Percentiles rank a stretch among this genome's conserved stretches.
phyloP scores from a whole-genome alignment of 2,329 filamentous ascomycete species.

The Cordyceps javanica region DNA sequence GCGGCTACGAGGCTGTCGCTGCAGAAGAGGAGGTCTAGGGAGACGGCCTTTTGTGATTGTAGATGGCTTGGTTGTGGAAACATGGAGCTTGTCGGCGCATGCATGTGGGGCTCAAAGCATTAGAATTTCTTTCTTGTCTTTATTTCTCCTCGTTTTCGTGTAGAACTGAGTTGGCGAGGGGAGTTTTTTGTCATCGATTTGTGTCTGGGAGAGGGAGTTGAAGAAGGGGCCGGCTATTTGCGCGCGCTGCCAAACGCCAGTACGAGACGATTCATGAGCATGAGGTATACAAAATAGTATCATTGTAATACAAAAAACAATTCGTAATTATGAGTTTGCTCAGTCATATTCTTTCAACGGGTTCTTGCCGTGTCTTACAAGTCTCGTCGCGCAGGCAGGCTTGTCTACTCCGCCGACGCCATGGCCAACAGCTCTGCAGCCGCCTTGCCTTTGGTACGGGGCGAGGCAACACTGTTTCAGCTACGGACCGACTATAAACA shows the following conservation, averaged over 20 bases:
- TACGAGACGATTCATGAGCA: slow-evolving; percentile 11
- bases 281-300: slow-evolving; percentile 2
- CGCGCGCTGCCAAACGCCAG: background rate
- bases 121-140: background rate
- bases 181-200: background rate
- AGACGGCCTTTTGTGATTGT: background rate
- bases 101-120: background rate
- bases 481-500: no score
- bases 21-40: slow-evolving; percentile 37
- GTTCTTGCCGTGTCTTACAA: no score
- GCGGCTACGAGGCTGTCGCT: slow-evolving; percentile 58
- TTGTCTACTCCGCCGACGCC: no score
- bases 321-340: background rate
- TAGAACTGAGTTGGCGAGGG: background rate
- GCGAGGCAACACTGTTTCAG: no score
- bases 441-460: no score
- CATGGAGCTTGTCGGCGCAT: background rate
- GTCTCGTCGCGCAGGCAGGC: no score
- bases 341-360: background rate
- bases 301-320: slow-evolving; percentile 6
- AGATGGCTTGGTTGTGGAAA: background rate
- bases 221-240: background rate
- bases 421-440: no score
- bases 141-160: background rate
- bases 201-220: background rate